phyloP scores from a whole-genome alignment of 179 eudicot species.

The Amaranthus tricolor region DNA sequence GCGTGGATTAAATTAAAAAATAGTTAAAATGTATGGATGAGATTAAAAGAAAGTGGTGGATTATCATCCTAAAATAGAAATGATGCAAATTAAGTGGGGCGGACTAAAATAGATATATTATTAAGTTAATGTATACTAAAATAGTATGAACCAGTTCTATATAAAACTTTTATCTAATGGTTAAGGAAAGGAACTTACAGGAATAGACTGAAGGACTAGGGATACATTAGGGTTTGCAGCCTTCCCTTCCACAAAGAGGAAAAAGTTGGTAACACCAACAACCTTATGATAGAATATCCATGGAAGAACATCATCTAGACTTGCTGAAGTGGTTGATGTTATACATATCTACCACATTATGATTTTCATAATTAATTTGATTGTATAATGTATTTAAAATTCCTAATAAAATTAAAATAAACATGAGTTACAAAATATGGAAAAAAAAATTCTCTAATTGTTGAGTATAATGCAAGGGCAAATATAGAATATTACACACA shows the following conservation, averaged over 20 bases:
- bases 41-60: no score
- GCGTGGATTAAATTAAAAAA: no score
- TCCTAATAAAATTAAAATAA: background rate
- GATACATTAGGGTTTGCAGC: conserved; percentile 68
- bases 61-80: no score
- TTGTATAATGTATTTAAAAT: background rate
- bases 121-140: no score
- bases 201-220: conserved; percentile 71
- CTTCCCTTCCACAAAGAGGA: conserved; percentile 94
- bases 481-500: no score
- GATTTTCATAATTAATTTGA: background rate
- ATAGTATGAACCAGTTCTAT: no score
- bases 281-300: conserved; percentile 95
- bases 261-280: conserved; percentile 68
- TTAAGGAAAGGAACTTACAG: conserved; percentile 50
- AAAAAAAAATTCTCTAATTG: no score
- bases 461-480: no score
- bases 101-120: no score
- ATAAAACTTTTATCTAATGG: no score
- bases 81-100: no score
- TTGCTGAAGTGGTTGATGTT: conserved; percentile 91
- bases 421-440: background rate
- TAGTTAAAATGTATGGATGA: no score
- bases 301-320: conserved; percentile 75
- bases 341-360: conserved; percentile 60